Evolutionary conservation across 257 asterid genomes (phyloP).

Genomic region (Nicotiana tomentosiformis): DNA sequence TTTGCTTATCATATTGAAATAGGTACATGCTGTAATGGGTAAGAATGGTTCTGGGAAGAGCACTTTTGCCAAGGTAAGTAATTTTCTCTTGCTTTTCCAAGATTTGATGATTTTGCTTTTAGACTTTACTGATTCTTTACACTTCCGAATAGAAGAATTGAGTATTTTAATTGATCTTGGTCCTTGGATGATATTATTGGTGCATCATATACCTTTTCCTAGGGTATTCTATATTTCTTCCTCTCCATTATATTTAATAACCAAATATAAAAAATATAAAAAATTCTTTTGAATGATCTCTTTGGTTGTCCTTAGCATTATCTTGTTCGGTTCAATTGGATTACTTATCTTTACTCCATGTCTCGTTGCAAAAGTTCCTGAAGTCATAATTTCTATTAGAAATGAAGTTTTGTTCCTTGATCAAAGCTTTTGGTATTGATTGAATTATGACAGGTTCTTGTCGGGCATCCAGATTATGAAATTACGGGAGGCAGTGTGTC

Average conservation of each 20-base stretch:
- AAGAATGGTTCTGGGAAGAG: constrained; percentile 99
- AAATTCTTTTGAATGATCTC: background rate
- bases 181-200: background rate
- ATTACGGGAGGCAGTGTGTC: constrained; percentile 75
- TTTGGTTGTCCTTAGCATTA: background rate
- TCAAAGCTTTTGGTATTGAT: constrained; percentile 14
- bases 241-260: background rate
- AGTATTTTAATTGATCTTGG: background rate
- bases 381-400: background rate
- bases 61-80: constrained; percentile 94
- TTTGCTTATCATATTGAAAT: constrained; percentile 11
- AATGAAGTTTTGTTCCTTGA: constrained; percentile 3
- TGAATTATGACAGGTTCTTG: constrained; percentile 71
- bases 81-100: background rate
- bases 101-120: background rate
- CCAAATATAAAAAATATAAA: background rate
- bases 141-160: background rate
- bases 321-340: background rate
- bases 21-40: constrained; percentile 98
- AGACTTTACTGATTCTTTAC: background rate
- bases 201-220: background rate
- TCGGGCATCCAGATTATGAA: constrained; percentile 98
- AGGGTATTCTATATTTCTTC: background rate
- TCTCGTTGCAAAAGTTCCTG: background rate
- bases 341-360: background rate